Evolutionary conservation across 1,139 yeast genomes (phyloP).

Genomic region (Nakaseomyces sp.): DNA sequence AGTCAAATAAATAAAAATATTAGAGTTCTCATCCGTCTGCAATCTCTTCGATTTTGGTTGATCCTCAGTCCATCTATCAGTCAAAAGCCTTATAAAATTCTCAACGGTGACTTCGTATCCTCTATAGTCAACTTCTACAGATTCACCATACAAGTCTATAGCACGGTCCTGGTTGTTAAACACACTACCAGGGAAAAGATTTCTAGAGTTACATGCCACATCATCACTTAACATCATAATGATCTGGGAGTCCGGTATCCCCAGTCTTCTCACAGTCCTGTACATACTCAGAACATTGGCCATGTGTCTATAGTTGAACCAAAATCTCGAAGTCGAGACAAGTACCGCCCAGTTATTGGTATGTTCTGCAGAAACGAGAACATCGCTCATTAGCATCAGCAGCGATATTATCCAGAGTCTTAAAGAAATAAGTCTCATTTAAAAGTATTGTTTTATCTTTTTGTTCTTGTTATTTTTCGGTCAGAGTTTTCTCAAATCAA

Average conservation of each 20-base stretch:
- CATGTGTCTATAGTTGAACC: constrained; percentile 98
- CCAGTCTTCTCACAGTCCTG: constrained; percentile 88
- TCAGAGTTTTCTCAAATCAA: too few species aligned
- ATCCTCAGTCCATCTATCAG: constrained; percentile 91
- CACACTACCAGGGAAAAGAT: constrained; percentile 92
- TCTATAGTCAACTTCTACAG: constrained; percentile 90
- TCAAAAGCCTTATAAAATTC: constrained; percentile 76
- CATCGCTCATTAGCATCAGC: constrained; percentile 7
- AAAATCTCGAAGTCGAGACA: constrained; percentile 90
- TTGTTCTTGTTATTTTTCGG: background rate
- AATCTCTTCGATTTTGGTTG: constrained; percentile 89
- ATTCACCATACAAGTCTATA: constrained; percentile 89
- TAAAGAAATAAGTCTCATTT: background rate
- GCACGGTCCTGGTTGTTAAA: constrained; percentile 91
- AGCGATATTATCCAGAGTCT: constrained; percentile 1
- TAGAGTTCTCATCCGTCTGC: constrained; percentile 86
- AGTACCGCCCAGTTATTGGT: constrained; percentile 92
- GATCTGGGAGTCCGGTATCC: constrained; percentile 96
- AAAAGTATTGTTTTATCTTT: background rate
- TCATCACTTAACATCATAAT: constrained; percentile 94
- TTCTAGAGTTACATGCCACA: constrained; percentile 92
- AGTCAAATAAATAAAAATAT: constrained; percentile 88
- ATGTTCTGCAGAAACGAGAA: constrained; percentile 33
- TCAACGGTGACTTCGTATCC: constrained; percentile 98
- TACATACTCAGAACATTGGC: constrained; percentile 92